phyloP scores from a whole-genome alignment of 192 early-diverging fungal species.

The Dispira simplex region DNA sequence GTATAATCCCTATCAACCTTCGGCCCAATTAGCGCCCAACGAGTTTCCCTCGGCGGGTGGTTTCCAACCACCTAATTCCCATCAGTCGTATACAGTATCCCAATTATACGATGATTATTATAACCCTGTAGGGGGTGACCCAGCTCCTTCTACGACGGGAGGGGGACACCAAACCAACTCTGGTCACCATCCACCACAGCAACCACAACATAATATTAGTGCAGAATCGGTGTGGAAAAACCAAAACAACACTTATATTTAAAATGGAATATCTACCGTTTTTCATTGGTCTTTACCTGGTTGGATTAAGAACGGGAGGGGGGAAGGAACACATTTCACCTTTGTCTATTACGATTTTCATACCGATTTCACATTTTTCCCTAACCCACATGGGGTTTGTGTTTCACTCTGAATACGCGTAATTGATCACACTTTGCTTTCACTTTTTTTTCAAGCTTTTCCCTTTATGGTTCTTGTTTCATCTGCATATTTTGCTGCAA shows the following conservation, averaged over 20 bases:
- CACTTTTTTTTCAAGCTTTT: background rate
- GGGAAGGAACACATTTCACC: background rate
- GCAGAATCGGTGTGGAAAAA: too few species aligned
- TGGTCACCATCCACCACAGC: background rate
- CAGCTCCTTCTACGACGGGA: background rate
- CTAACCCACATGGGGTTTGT: background rate
- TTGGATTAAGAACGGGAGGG: background rate
- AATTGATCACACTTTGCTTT: background rate
- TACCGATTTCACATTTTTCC: background rate
- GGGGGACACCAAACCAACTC: background rate
- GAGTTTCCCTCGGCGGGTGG: background rate
- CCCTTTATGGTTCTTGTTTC: background rate
- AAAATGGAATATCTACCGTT: too few species aligned
- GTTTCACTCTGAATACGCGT: background rate
- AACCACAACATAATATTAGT: background rate
- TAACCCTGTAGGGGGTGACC: background rate
- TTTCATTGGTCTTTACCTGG: too few species aligned
- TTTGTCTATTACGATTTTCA: background rate
- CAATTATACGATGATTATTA: background rate
- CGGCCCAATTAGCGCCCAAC: background rate
- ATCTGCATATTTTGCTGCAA: too few species aligned
- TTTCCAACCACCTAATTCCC: background rate
- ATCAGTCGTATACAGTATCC: background rate
- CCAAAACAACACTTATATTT: too few species aligned
- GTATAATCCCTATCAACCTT: constrained; percentile 2